phyloP scores from a whole-genome alignment of 2,329 filamentous ascomycete species.

The Curvularia sp. region DNA sequence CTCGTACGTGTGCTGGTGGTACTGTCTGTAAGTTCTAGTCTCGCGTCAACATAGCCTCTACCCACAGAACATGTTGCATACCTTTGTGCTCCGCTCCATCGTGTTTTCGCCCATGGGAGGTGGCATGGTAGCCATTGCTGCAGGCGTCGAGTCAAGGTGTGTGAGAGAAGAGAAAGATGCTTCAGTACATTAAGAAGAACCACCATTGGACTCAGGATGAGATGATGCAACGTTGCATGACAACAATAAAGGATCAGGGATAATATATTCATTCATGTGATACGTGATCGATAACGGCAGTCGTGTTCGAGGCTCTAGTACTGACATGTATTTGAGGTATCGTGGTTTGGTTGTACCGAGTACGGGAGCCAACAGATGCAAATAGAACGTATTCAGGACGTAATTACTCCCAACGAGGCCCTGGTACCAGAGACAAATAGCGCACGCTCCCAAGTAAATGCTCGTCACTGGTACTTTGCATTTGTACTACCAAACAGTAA shows the following conservation, averaged over 20 bases:
- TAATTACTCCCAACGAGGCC: slow-evolving; percentile 1
- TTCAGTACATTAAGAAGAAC: not conserved
- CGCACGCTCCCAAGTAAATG: not conserved
- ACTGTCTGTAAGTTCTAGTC: not conserved
- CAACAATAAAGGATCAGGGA: not conserved
- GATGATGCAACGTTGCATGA: slow-evolving; percentile 1
- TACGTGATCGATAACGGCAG: not conserved
- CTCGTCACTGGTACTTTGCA: not conserved
- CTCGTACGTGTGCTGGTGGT: not conserved
- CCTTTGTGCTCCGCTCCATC: not conserved
- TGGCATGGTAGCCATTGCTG: not conserved
- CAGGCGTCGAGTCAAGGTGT: not conserved
- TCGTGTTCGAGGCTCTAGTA: not conserved
- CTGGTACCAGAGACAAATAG: not conserved
- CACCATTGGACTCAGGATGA: not conserved
- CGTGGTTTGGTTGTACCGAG: not conserved
- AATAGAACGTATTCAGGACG: not conserved
- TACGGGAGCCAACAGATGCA: not conserved
- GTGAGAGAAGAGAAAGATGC: not conserved
- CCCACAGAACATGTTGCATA: not conserved
- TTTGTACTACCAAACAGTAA: not conserved
- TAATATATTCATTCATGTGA: not conserved
- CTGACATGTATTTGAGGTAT: slow-evolving; percentile 3
- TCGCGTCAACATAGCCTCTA: not conserved
- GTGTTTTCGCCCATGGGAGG: not conserved